A percentile compares a stretch with the other conserved stretches of the same genome.
These are phyloP conservation scores for Leucocoprinus birnbaumii DNA, from an alignment of 768 basidiomycete genomes.

Conservation along the genomic window DNA sequence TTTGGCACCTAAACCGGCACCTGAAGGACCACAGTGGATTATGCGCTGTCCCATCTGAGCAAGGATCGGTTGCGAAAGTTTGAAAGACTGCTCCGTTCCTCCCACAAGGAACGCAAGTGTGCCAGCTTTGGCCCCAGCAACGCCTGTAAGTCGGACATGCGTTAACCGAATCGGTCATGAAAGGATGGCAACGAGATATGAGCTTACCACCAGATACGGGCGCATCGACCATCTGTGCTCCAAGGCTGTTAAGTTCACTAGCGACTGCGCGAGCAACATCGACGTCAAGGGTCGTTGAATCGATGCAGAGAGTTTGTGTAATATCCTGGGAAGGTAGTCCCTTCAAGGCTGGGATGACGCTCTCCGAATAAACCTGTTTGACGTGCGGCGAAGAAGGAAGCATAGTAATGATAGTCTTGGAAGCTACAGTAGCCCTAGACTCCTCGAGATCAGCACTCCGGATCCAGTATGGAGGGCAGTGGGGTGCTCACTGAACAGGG, in stretches of 20 bases:
- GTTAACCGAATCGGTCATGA: background rate
- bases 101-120: slow-evolving; percentile 93
- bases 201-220: slow-evolving; percentile 88
- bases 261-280: slow-evolving; percentile 68
- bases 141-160: slow-evolving; percentile 45
- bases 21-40: slow-evolving; percentile 81
- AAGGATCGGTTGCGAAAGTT: slow-evolving; percentile 55
- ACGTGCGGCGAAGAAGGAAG: slow-evolving; percentile 92
- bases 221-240: slow-evolving; percentile 85
- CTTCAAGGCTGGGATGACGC: slow-evolving; percentile 63
- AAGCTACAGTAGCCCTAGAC: slow-evolving; percentile 58
- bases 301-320: slow-evolving; percentile 65
- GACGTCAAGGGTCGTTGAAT: slow-evolving; percentile 90
- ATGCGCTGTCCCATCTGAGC: slow-evolving; percentile 77
- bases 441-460: background rate
- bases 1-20: slow-evolving; percentile 83
- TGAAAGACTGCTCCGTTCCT: slow-evolving; percentile 59
- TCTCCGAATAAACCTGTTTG: slow-evolving; percentile 65
- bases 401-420: slow-evolving; percentile 81
- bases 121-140: slow-evolving; percentile 82
- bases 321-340: slow-evolving; percentile 37
- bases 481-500: slow-evolving; percentile 67
- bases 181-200: background rate
- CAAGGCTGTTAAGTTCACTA: slow-evolving; percentile 41
- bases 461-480: background rate